Base-by-base conservation (phyloP, 441 rosid genomes). In the Aleurites moluccanus region DNA sequence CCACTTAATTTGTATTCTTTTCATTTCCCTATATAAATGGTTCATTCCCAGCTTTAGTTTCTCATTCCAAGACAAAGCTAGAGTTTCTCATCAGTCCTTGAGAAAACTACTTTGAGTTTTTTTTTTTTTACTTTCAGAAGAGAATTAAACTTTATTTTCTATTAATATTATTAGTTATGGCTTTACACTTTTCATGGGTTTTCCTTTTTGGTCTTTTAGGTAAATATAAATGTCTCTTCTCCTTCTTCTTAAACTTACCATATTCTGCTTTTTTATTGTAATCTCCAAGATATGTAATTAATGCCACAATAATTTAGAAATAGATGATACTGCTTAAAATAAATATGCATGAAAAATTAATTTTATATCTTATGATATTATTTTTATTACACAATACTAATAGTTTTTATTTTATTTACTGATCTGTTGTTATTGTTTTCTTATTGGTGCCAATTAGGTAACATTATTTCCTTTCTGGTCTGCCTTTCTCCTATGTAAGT, bases 161-260 rank as follows among this genome's bases (percentile, higher is more conserved):
- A 7, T 53, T 10, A 2, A 2, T 38, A 67, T 50, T 59, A 1
- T 4, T 63, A 57, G 50, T 68, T 23, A 90, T 91, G 97, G 89
- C 88, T 25, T 25, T 86, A 63, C 85, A 88, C 78, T 65, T 77
- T 25, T 59, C 86, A 30, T 83, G 69, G 88, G 84, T 70, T 69
- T 84, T 86, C 64, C 76, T 81, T 69, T 92, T 92, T 71, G 98
- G 98, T 61, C 72, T 92, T 71, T 70, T 88, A 77, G 97, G 97
- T 90, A 86, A 28, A 30, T 7, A 7, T 15, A 25, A 30, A 5
- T 61, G 33, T 15, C 30, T 14, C 42, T 52, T 52, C 67, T 49
- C 15, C 30, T 56, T 28, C 14, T 57, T 28, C 15, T 18, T n/a
- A 33, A 3, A n/a, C 7, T 33, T 7, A 5, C 56, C 23, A 11